phyloP scores from a whole-genome alignment of 306 rosid species.

The Dryas alaskensis region DNA sequence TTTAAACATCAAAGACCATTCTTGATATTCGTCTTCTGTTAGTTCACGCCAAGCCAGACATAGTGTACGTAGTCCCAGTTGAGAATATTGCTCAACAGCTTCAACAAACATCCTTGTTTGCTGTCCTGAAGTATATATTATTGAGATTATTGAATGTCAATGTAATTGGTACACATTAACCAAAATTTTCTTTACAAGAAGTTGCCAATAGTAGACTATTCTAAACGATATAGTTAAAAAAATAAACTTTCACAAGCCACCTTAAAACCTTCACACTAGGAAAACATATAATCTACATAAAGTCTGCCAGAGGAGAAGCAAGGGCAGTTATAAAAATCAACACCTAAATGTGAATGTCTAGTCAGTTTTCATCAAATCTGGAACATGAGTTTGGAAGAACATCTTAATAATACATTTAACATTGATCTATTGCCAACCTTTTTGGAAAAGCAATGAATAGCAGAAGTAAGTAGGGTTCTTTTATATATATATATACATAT shows the following conservation, averaged over 20 bases:
- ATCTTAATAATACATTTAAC: not conserved
- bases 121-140: slow-evolving; percentile 61
- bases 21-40: slow-evolving; percentile 73
- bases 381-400: not conserved
- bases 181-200: not conserved
- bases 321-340: not conserved
- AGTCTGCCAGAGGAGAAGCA: not conserved
- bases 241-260: not conserved
- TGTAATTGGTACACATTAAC: not conserved
- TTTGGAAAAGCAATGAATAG: not conserved
- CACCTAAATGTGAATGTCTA: not conserved
- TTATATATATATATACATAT: not conserved
- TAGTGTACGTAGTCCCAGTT: slow-evolving; percentile 84
- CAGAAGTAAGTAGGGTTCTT: not conserved
- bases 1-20: slow-evolving; percentile 89
- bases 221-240: not conserved
- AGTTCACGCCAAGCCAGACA: slow-evolving; percentile 95
- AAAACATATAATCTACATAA: not conserved
- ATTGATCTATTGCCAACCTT: not conserved
- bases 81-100: slow-evolving; percentile 95
- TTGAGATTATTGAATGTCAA: slow-evolving; percentile 10
- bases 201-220: not conserved
- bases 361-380: not conserved
- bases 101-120: slow-evolving; percentile 81
- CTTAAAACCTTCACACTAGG: not conserved